These are phyloP conservation scores for Lachnellula hyalina DNA, from an alignment of 2,329 filamentous ascomycete species.

Conservation along the genomic window DNA sequence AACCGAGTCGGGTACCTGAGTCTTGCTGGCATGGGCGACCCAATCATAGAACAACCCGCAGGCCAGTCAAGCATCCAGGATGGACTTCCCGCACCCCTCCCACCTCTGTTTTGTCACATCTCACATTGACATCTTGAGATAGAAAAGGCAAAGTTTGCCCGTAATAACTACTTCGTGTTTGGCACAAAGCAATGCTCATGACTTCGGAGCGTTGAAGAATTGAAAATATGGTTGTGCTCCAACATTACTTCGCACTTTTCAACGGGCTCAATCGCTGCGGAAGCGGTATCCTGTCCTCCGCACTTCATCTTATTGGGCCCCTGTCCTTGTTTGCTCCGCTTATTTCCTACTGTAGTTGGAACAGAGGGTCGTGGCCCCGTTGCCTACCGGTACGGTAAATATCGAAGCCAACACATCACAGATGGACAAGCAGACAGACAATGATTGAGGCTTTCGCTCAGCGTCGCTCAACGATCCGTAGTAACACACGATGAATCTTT, in stretches of 20 bases:
- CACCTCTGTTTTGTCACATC: constrained; percentile 8
- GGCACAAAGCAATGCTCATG: constrained; percentile 3
- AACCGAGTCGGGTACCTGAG: constrained; percentile 19
- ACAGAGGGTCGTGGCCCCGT: neutral
- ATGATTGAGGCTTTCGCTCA: neutral
- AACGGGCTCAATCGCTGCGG: constrained; percentile 3
- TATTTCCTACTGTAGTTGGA: neutral
- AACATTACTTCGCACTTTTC: constrained; percentile 1
- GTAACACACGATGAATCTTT: neutral
- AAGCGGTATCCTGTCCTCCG: constrained; percentile 5
- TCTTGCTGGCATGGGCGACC: constrained; percentile 3
- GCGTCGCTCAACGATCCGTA: neutral
- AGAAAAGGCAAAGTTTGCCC: neutral
- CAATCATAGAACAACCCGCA: neutral
- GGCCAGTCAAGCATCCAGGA: neutral
- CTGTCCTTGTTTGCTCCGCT: neutral
- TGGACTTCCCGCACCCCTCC: constrained; percentile 3
- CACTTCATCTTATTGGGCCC: constrained; percentile 1
- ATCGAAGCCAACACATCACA: neutral
- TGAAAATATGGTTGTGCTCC: constrained; percentile 1
- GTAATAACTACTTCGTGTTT: neutral
- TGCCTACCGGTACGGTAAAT: neutral
- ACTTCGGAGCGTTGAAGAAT: constrained; percentile 3
- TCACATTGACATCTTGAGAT: constrained; percentile 4
- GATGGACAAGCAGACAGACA: neutral